These are phyloP conservation scores for Purpureocillium takamizusanense DNA, from an alignment of 2,329 filamentous ascomycete species.

Conservation along the genomic window DNA sequence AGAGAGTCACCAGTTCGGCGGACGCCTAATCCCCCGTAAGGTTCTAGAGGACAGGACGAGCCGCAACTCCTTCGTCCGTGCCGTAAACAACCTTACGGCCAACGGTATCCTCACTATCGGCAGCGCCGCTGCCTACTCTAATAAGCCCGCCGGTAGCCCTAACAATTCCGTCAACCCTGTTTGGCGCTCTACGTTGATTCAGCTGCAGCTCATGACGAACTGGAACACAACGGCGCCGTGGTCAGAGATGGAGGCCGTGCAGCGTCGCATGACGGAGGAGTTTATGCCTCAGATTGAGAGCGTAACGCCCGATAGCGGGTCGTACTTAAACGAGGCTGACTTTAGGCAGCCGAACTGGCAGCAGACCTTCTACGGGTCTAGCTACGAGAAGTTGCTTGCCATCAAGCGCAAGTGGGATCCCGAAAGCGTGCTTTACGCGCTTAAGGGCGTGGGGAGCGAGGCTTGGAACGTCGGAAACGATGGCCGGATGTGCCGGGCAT, in stretches of 20 bases:
- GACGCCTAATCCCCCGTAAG: constrained; percentile 29
- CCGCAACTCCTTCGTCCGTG: neutral
- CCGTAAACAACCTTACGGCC: neutral
- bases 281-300: constrained; percentile 13
- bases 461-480: constrained; percentile 29
- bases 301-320: constrained; percentile 28
- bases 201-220: too few relatives aligned
- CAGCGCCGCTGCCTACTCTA: neutral
- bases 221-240: too few relatives aligned
- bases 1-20: constrained; percentile 22
- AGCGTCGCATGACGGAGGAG: constrained; percentile 19
- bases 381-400: constrained; percentile 28
- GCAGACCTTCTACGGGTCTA: constrained; percentile 35
- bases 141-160: too few relatives aligned
- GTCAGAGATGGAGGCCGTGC: too few relatives aligned
- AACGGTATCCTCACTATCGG: neutral
- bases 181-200: neutral
- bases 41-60: constrained; percentile 10
- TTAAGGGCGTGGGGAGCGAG: constrained; percentile 40
- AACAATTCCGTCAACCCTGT: neutral
- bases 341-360: constrained; percentile 36
- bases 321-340: constrained; percentile 44
- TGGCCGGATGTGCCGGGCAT: constrained; percentile 13
- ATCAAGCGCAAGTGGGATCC: constrained; percentile 43
- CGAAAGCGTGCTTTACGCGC: constrained; percentile 36